Evolutionary conservation across 1,139 yeast genomes (phyloP).

Genomic region (Casaregolazyma lundiana): DNA sequence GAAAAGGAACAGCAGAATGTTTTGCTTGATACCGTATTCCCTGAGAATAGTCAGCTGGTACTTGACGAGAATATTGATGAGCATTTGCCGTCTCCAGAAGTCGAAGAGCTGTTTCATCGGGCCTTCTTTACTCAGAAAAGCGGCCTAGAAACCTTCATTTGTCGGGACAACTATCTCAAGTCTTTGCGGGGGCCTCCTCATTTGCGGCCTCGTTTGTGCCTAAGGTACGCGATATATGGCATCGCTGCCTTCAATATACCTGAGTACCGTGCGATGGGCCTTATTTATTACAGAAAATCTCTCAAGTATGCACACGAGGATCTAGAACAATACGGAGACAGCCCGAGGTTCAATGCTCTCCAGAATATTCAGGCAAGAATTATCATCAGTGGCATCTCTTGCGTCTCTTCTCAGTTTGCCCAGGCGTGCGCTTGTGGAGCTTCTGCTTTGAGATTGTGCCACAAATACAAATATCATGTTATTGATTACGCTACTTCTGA

Average conservation of each 20-base stretch:
- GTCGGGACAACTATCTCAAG: not conserved
- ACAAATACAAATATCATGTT: slow-evolving; percentile 1
- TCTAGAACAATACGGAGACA: not conserved
- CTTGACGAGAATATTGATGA: not conserved
- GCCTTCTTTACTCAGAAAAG: not conserved
- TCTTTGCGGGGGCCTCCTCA: not conserved
- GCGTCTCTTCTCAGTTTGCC: not conserved
- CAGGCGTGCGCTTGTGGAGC: not conserved
- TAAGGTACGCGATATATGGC: slow-evolving; percentile 1
- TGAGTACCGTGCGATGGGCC: not conserved
- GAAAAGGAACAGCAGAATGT: not conserved
- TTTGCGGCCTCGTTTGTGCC: not conserved
- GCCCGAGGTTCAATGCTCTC: not conserved
- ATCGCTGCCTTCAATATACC: not conserved
- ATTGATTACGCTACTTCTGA: slow-evolving; percentile 1
- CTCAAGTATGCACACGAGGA: slow-evolving; percentile 1
- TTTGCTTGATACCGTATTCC: not conserved
- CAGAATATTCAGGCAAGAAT: slow-evolving; percentile 3
- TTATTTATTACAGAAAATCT: not conserved
- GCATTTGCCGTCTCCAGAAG: slow-evolving; percentile 1
- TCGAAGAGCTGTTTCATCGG: not conserved
- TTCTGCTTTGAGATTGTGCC: not conserved
- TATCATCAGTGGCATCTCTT: not conserved
- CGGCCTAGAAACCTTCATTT: not conserved
- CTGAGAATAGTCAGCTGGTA: not conserved